These are phyloP conservation scores for Cadophora sp. DNA, from an alignment of 2,329 filamentous ascomycete species.

Conservation along the genomic window DNA sequence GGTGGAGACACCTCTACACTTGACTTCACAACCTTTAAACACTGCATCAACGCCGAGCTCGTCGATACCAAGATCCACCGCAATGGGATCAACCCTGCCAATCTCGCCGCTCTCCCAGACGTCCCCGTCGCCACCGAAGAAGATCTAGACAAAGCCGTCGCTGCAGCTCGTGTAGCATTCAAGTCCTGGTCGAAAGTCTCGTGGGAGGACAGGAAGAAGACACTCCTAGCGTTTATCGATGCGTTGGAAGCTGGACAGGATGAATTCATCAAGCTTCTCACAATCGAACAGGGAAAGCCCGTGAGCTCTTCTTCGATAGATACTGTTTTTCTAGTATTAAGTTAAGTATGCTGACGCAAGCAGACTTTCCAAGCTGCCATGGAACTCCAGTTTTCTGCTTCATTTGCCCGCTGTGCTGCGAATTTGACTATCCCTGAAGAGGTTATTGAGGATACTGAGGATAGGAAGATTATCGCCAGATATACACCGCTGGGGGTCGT, in stretches of 20 bases:
- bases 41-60: conserved; percentile 8
- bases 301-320: conserved; percentile 38
- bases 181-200: conserved; percentile 54
- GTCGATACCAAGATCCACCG: conserved; percentile 12
- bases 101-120: conserved; percentile 30
- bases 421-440: conserved; percentile 23
- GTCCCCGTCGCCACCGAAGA: conserved; percentile 47
- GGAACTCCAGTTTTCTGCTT: neutral
- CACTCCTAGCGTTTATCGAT: conserved; percentile 41
- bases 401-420: neutral
- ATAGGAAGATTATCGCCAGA: conserved; percentile 50
- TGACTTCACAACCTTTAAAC: conserved; percentile 15
- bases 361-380: neutral
- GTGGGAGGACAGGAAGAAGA: conserved; percentile 52
- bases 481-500: conserved; percentile 57
- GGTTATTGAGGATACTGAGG: conserved; percentile 30
- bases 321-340: no score
- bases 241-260: conserved; percentile 43
- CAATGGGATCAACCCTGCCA: conserved; percentile 37
- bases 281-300: conserved; percentile 60
- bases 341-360: neutral
- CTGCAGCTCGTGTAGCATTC: conserved; percentile 51
- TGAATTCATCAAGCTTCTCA: conserved; percentile 54
- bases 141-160: conserved; percentile 46
- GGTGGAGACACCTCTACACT: neutral